These are phyloP conservation scores for Stygiomarasmius scandens DNA, from an alignment of 1,284 basidiomycete species.

Conservation along the genomic window DNA sequence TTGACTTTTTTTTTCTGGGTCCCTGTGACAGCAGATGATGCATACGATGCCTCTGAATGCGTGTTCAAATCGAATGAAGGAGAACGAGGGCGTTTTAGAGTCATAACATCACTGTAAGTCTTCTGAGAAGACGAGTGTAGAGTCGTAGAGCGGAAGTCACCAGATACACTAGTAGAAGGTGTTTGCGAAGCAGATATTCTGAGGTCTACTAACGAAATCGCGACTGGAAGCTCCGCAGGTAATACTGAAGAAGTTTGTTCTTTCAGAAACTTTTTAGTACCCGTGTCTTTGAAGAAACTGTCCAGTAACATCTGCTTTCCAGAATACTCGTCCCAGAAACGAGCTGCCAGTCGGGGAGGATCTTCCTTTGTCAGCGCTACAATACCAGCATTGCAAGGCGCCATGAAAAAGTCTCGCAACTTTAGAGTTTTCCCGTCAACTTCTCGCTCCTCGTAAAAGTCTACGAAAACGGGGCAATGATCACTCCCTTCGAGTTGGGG, in stretches of 20 bases:
- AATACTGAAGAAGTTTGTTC: neutral
- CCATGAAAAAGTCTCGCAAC: constrained; percentile 54
- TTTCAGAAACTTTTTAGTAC: constrained; percentile 31
- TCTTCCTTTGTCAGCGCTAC: constrained; percentile 25
- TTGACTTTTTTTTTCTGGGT: neutral
- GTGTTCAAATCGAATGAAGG: neutral
- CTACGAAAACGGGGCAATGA: constrained; percentile 94
- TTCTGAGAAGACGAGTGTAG: neutral
- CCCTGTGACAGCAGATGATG: too few species aligned
- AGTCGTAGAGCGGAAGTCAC: neutral
- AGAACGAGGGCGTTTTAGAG: neutral
- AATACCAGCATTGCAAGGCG: neutral
- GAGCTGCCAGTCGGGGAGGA: constrained; percentile 77
- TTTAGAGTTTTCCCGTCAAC: constrained; percentile 37
- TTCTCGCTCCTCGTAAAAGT: constrained; percentile 78
- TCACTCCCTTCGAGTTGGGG: constrained; percentile 89
- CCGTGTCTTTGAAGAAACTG: constrained; percentile 63
- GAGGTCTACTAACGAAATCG: too few species aligned
- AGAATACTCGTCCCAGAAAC: constrained; percentile 83
- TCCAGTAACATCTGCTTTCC: constrained; percentile 80
- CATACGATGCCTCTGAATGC: neutral
- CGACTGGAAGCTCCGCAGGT: too few species aligned
- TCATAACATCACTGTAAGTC: neutral
- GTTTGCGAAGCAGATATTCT: too few species aligned
- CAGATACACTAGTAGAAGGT: too few species aligned